Conservation (phyloP, 768 basidiomycete genomes). For the Termitomyces sp. region DNA sequence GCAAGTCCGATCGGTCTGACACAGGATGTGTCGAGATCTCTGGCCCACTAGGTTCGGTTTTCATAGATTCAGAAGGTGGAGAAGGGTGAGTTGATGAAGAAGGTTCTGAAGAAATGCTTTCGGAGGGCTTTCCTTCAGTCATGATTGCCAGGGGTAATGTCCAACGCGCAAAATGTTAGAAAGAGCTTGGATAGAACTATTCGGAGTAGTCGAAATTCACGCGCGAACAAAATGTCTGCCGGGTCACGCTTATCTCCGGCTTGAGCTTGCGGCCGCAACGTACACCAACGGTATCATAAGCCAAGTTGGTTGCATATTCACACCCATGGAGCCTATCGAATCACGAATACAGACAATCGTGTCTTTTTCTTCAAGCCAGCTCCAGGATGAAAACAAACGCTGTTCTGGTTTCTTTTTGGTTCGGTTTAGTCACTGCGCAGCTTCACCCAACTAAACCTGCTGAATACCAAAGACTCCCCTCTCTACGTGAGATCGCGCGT, state of each 20-base stretch:
- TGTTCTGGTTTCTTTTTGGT: background rate
- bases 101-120: background rate
- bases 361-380: background rate
- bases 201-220: background rate
- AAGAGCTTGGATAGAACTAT: background rate
- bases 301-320: background rate
- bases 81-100: background rate
- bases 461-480: constrained; percentile 31
- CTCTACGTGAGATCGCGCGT: constrained; percentile 34
- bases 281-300: no score
- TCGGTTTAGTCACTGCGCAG: constrained; percentile 10
- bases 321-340: background rate
- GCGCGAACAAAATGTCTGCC: background rate
- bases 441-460: constrained; percentile 28
- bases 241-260: background rate
- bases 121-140: constrained; percentile 4
- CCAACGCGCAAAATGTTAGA: background rate
- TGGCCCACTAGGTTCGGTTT: background rate
- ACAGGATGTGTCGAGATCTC: background rate
- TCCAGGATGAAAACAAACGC: background rate
- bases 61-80: background rate
- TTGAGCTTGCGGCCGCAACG: background rate
- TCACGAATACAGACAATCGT: background rate
- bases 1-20: constrained; percentile 36
- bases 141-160: background rate